Evolutionary conservation across 495 filamentous ascomycete species (phyloP).

Genomic region (Achaetomiella virescens): DNA sequence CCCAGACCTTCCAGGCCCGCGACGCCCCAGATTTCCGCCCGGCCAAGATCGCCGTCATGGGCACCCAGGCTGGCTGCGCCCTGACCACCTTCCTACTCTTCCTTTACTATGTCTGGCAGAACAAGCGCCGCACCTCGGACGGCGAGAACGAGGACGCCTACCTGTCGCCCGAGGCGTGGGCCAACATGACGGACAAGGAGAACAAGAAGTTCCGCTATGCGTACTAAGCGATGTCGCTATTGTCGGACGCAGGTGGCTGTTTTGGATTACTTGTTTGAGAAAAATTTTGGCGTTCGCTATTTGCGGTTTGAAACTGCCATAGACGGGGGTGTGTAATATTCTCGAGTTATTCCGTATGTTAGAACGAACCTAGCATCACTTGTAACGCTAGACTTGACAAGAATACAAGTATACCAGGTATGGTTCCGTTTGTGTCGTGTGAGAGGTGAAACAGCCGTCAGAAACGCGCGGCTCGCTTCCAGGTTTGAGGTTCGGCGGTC

Average conservation of each 20-base stretch:
- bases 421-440: too few species aligned
- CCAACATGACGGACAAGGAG: slow-evolving; percentile 34
- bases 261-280: not conserved
- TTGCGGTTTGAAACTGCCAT: not conserved
- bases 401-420: not conserved
- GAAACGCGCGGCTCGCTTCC: not conserved
- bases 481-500: not conserved
- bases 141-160: slow-evolving; percentile 25
- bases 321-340: not conserved
- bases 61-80: slow-evolving; percentile 30
- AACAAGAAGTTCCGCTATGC: slow-evolving; percentile 35
- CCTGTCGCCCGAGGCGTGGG: slow-evolving; percentile 31
- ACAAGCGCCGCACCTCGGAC: slow-evolving; percentile 27
- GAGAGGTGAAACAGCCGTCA: not conserved
- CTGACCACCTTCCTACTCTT: slow-evolving; percentile 30
- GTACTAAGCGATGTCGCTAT: slow-evolving; percentile 16
- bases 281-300: not conserved
- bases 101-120: slow-evolving; percentile 34
- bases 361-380: not conserved
- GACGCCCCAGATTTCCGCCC: slow-evolving; percentile 57
- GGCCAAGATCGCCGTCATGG: slow-evolving; percentile 55
- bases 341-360: not conserved
- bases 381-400: not conserved
- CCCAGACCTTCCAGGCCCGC: slow-evolving; percentile 56
- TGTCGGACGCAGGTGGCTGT: not conserved